These are phyloP conservation scores for Raphanus sativus DNA, from an alignment of 345 rosid genomes.

Conservation along the genomic window DNA sequence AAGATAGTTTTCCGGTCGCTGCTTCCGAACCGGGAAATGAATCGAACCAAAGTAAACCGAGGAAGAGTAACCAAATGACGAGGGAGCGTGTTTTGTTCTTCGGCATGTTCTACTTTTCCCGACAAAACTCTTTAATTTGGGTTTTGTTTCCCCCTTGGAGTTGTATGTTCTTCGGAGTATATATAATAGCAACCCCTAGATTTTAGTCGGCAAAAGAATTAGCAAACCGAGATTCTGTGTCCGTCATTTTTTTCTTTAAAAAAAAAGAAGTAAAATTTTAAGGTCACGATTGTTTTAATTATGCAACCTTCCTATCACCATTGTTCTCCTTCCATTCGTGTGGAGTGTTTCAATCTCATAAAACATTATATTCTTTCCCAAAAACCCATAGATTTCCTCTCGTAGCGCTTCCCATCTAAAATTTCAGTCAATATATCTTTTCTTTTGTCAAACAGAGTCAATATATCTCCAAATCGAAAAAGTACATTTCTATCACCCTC, in stretches of 20 bases:
- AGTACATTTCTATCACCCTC: not conserved
- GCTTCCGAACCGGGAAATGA: conserved; percentile 27
- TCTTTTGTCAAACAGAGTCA: not conserved
- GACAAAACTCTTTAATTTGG: not conserved
- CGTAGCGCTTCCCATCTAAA: not conserved
- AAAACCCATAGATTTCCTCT: not conserved
- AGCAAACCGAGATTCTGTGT: not conserved
- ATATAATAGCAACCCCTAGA: not conserved
- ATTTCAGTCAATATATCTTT: not conserved
- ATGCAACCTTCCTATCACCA: not conserved
- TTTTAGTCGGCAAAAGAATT: not conserved
- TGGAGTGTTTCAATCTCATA: not conserved
- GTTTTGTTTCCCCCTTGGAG: conserved; percentile 3
- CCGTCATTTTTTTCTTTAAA: not conserved
- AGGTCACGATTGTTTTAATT: not conserved
- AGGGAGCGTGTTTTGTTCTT: conserved; percentile 4
- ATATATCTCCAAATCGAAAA: not conserved
- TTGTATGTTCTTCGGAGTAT: too few relatives aligned
- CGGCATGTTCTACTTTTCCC: conserved; percentile 20
- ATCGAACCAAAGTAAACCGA: conserved; percentile 27
- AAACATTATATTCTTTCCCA: not conserved
- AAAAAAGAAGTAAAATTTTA: not conserved
- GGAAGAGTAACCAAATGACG: conserved; percentile 6
- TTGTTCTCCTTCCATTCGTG: not conserved
- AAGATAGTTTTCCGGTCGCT: not conserved